These are phyloP conservation scores for Aspergillus clavatus DNA, from an alignment of 2,329 filamentous ascomycete species.

Conservation along the genomic window DNA sequence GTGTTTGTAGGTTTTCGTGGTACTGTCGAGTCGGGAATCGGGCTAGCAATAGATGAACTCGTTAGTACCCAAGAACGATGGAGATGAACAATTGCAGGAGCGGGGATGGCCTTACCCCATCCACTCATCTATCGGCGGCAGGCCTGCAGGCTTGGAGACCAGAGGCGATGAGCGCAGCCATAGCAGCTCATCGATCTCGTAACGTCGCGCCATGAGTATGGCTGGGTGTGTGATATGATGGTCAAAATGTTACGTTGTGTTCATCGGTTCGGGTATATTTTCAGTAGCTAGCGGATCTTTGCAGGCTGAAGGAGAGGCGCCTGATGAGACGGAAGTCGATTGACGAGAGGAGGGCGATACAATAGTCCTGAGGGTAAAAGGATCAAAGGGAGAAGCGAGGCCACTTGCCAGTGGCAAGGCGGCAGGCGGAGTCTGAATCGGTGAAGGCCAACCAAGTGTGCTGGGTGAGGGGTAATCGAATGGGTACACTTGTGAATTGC, in stretches of 20 bases:
- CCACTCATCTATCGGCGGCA: conserved; percentile 89
- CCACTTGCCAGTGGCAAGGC: conserved; percentile 15
- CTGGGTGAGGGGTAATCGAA: conserved; percentile 1
- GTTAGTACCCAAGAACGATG: conserved; percentile 18
- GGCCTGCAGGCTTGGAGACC: conserved; percentile 69
- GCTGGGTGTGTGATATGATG: conserved; percentile 13
- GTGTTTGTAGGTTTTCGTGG: conserved; percentile 36
- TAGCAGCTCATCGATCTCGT: conserved; percentile 71
- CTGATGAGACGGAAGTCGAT: not conserved
- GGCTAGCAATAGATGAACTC: conserved; percentile 25
- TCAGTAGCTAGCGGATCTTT: not conserved
- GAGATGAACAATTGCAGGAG: conserved; percentile 1
- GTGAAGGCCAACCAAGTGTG: conserved; percentile 5
- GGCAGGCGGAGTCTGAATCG: conserved; percentile 12
- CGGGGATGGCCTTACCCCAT: conserved; percentile 66
- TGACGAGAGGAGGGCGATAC: not conserved
- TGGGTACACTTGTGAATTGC: conserved; percentile 2
- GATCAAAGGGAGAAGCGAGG: conserved; percentile 4
- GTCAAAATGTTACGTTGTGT: conserved; percentile 21
- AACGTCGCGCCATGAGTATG: conserved; percentile 51
- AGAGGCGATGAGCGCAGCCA: conserved; percentile 75
- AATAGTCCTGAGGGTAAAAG: conserved; percentile 1
- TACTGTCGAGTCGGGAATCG: conserved; percentile 39
- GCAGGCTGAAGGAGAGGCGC: conserved; percentile 3
- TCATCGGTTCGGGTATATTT: conserved; percentile 27